These are phyloP conservation scores for Rubia balearica DNA, from an alignment of 305 asterid species.

Conservation along the genomic window DNA sequence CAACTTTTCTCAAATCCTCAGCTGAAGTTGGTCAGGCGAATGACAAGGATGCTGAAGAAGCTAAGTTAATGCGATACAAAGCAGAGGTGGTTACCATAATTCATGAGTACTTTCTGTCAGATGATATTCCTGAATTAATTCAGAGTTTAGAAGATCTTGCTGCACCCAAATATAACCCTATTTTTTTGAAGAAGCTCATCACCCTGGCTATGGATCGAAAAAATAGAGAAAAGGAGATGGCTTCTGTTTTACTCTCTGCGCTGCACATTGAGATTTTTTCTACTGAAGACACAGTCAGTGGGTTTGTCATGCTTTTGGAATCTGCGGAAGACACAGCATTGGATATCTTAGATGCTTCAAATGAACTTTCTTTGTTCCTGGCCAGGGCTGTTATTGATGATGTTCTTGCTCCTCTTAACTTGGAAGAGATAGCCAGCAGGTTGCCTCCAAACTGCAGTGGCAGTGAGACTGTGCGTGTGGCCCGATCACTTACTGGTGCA, in stretches of 20 bases:
- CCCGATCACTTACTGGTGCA: constrained; percentile 72
- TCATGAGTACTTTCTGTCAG: constrained; percentile 73
- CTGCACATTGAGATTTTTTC: constrained; percentile 82
- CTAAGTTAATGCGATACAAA: constrained; percentile 43
- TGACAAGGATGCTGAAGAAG: constrained; percentile 30
- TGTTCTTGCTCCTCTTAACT: constrained; percentile 75
- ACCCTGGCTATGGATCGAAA: constrained; percentile 90
- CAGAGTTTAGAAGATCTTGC: constrained; percentile 72
- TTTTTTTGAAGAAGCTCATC: constrained; percentile 74
- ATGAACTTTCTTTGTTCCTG: constrained; percentile 79
- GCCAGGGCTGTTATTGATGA: constrained; percentile 90
- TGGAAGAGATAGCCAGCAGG: constrained; percentile 60
- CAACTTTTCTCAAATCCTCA: constrained; percentile 36
- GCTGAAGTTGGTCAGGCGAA: constrained; percentile 29
- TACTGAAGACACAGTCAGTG: constrained; percentile 76
- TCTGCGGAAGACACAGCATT: constrained; percentile 91
- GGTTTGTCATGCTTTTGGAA: constrained; percentile 79
- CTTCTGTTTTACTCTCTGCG: constrained; percentile 82
- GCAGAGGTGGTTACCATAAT: constrained; percentile 56
- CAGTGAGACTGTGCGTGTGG: constrained; percentile 63
- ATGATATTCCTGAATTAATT: constrained; percentile 88
- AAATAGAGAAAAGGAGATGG: constrained; percentile 93
- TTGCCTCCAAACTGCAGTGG: constrained; percentile 71
- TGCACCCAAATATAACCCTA: constrained; percentile 59
- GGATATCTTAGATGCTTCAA: constrained; percentile 81